Base-by-base conservation (phyloP, 2,329 filamentous ascomycete species). In the Zymoseptoria ardabiliae region DNA sequence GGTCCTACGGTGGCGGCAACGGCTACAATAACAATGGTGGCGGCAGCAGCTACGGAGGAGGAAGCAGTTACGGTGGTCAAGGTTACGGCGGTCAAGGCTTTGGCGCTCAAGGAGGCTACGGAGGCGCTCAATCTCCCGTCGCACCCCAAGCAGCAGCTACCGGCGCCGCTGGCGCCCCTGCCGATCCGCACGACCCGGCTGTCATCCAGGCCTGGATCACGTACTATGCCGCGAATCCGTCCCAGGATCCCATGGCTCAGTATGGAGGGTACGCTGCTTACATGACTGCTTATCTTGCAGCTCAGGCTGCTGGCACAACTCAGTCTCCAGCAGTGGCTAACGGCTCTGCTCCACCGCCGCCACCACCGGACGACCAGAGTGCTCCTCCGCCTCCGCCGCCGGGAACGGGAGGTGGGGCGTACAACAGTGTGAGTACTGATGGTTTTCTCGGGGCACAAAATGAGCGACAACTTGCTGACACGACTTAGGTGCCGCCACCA, bases 191-290 rank as follows among this genome's bases (percentile, higher is more conserved):
- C 22, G 63, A 67, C 25, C 66, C 62, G 13, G 62, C 62, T 41
- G 65, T 68, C 58, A 64, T 65, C 52, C 63, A 78, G 56, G 89
- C 95, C 68, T 94, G 94, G 72, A 85, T 85, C 56, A 85, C 88
- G 19, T 89, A 93, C 70, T 95, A 95, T 72, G 87, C 89, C 2
- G 88, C 91, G 72, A 94, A 95, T 74, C 93, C 92, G 62, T 81
- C 81, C 63, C 79, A 83, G 63, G 91, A 97, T 70, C 93, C 92
- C 0, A 97, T 97, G 73, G 91, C 91, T 50, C 86, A 89, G 8
- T 97, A 94, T 68, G 93, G 93, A 63, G 93, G 93, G 57, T 97
- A 68, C 28, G 67, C 63, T 10, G 57, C 64, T 19, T 60, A 66
- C 48, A 67, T 66, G 65, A 63, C 61, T 10, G 62, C 63, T 50